These are phyloP conservation scores for Plasmodium vivax DNA, from an alignment of 169 alveolate species.

Conservation along the genomic window DNA sequence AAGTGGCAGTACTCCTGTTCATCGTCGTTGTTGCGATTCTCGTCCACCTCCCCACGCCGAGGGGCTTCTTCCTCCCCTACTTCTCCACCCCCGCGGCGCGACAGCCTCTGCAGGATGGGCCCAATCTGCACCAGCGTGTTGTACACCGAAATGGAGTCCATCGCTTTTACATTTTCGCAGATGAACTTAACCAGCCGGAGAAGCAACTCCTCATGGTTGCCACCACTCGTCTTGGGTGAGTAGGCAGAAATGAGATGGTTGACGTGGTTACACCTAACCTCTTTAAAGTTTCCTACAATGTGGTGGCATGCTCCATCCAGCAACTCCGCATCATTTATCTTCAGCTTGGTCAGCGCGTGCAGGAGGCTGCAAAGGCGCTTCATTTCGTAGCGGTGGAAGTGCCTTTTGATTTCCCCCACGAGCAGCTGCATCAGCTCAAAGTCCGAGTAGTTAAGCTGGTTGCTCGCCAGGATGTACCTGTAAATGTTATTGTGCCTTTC, in stretches of 20 bases:
- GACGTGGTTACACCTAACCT: slow-evolving; percentile 29
- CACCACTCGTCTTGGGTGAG: slow-evolving; percentile 1
- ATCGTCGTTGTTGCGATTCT: neutral
- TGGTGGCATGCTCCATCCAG: neutral
- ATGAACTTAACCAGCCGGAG: slow-evolving; percentile 16
- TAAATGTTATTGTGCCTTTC: slow-evolving; percentile 26
- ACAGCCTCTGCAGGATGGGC: neutral
- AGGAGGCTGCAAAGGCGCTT: slow-evolving; percentile 29
- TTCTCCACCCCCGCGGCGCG: neutral
- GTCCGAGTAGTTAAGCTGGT: slow-evolving; percentile 47
- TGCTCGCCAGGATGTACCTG: slow-evolving; percentile 60
- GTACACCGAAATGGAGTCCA: slow-evolving; percentile 72
- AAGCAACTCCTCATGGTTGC: neutral
- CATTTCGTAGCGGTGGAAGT: slow-evolving; percentile 26
- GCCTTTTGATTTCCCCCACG: slow-evolving; percentile 29
- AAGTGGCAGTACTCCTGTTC: slow-evolving; percentile 4
- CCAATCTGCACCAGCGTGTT: slow-evolving; percentile 40
- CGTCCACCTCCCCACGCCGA: neutral
- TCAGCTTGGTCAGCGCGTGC: slow-evolving; percentile 39
- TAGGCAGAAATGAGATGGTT: slow-evolving; percentile 61
- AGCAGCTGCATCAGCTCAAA: slow-evolving; percentile 28
- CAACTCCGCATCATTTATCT: slow-evolving; percentile 41
- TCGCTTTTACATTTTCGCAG: slow-evolving; percentile 9
- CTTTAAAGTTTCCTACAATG: slow-evolving; percentile 16
- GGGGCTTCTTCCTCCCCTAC: neutral